Conservation (phyloP, 2,329 filamentous ascomycete species). For the Nothophoma quercina region DNA sequence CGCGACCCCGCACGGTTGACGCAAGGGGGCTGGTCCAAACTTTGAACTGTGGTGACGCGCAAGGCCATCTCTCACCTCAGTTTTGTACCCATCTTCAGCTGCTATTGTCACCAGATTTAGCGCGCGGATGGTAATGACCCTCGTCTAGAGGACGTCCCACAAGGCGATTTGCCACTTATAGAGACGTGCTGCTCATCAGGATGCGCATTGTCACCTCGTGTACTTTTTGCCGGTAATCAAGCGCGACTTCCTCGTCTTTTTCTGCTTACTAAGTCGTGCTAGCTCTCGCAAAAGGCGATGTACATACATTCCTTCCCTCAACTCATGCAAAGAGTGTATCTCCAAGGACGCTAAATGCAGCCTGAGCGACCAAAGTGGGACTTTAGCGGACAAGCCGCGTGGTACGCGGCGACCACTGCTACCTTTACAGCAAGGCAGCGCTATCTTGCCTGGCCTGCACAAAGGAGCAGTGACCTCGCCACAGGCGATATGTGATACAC, state of each 20-base stretch:
- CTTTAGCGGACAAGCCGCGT: background rate
- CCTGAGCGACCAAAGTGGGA: slow-evolving; percentile 1
- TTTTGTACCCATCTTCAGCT: background rate
- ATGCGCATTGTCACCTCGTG: slow-evolving; percentile 16
- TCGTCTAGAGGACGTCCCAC: background rate
- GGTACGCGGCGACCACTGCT: background rate
- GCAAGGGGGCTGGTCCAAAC: slow-evolving; percentile 8
- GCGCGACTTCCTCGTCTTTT: background rate
- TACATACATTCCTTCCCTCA: slow-evolving; percentile 3
- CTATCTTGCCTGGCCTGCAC: background rate
- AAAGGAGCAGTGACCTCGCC: background rate
- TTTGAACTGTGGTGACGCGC: background rate
- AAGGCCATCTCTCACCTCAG: background rate
- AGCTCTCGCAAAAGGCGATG: slow-evolving; percentile 16
- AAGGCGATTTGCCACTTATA: background rate
- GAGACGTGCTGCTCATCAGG: background rate
- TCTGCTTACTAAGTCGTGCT: background rate
- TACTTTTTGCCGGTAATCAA: slow-evolving; percentile 11
- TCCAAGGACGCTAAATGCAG: slow-evolving; percentile 4
- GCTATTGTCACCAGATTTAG: background rate
- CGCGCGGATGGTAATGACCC: slow-evolving; percentile 7
- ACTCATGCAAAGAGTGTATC: slow-evolving; percentile 10
- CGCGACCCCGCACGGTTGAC: slow-evolving; percentile 11
- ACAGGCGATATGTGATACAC: background rate
- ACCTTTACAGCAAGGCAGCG: slow-evolving; percentile 1